These are phyloP conservation scores for Cladosporium phlei DNA, from an alignment of 2,329 filamentous ascomycete species.

Conservation along the genomic window DNA sequence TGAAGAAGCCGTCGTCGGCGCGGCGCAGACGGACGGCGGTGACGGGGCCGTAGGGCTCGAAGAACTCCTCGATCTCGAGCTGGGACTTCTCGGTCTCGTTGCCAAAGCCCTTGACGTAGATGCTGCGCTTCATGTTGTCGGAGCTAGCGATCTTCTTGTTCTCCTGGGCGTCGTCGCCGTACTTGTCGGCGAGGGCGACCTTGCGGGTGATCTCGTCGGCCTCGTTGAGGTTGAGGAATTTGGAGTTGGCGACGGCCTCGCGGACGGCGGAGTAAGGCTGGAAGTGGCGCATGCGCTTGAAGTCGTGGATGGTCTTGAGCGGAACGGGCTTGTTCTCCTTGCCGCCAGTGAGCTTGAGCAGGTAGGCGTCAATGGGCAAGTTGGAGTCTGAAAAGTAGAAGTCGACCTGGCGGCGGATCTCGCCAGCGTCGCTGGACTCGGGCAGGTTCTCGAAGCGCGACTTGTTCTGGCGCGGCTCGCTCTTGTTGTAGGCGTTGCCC, in stretches of 20 bases:
- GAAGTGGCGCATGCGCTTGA: slow-evolving; percentile 96
- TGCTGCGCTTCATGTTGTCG: slow-evolving; percentile 65
- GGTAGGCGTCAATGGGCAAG: slow-evolving; percentile 80
- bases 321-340: slow-evolving; percentile 75
- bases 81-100: slow-evolving; percentile 78
- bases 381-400: slow-evolving; percentile 96
- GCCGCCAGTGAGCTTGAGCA: slow-evolving; percentile 74
- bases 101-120: slow-evolving; percentile 94
- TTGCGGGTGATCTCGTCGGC: slow-evolving; percentile 73
- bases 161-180: slow-evolving; percentile 48
- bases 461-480: slow-evolving; percentile 14
- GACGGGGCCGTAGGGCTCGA: slow-evolving; percentile 71
- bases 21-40: slow-evolving; percentile 85
- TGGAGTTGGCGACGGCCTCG: slow-evolving; percentile 73
- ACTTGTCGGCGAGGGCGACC: slow-evolving; percentile 54
- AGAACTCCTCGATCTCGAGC: slow-evolving; percentile 91
- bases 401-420: slow-evolving; percentile 88
- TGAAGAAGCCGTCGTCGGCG: slow-evolving; percentile 68
- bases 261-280: slow-evolving; percentile 80
- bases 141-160: slow-evolving; percentile 54
- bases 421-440: slow-evolving; percentile 69
- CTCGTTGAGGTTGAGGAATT: slow-evolving; percentile 67
- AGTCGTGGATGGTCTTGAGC: slow-evolving; percentile 72
- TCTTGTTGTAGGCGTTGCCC: too few relatives aligned
- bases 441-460: slow-evolving; percentile 46